Percentiles rank a stretch among this genome's conserved stretches.
Evolutionary conservation across 1,139 yeast genomes (phyloP).

Genomic region (Sugiyamaella xylanicola): DNA sequence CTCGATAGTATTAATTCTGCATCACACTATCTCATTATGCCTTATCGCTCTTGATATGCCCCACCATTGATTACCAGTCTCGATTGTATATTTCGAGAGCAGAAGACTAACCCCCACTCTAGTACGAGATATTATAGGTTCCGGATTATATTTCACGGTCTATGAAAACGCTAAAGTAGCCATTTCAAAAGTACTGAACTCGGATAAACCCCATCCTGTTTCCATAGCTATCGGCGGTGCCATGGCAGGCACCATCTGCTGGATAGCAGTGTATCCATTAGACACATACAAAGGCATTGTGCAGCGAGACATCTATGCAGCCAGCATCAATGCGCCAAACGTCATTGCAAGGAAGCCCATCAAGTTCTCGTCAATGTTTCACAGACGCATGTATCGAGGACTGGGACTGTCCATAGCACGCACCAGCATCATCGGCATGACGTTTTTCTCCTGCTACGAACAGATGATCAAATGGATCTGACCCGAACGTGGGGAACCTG

Average conservation of each 20-base stretch:
- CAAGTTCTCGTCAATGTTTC: conserved; percentile 31
- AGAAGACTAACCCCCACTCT: conserved; percentile 12
- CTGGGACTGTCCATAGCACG: conserved; percentile 72
- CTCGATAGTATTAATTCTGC: too few species aligned
- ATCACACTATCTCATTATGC: too few species aligned
- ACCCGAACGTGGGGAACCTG: too few species aligned
- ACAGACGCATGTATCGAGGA: conserved; percentile 66
- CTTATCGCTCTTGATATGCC: too few species aligned
- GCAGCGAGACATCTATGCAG: conserved; percentile 72
- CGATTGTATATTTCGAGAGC: too few species aligned
- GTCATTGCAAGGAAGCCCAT: conserved; percentile 32
- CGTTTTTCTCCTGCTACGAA: conserved; percentile 75
- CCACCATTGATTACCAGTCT: too few species aligned
- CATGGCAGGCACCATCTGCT: conserved; percentile 69
- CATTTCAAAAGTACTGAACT: conserved; percentile 35
- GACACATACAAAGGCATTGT: conserved; percentile 76
- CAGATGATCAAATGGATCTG: conserved; percentile 34
- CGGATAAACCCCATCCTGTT: conserved; percentile 43
- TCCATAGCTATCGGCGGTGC: conserved; percentile 74
- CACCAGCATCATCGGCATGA: conserved; percentile 71
- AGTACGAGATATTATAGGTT: conserved; percentile 64
- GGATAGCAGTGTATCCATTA: conserved; percentile 75
- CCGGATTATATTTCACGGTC: conserved; percentile 72
- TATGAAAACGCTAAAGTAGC: conserved; percentile 66
- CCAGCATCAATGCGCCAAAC: conserved; percentile 52